Evolutionary conservation across 352 stramenopile genomes (phyloP), one percentile per base, ranked within the genome.

Genomic region (Phytopythium helicoides): DNA sequence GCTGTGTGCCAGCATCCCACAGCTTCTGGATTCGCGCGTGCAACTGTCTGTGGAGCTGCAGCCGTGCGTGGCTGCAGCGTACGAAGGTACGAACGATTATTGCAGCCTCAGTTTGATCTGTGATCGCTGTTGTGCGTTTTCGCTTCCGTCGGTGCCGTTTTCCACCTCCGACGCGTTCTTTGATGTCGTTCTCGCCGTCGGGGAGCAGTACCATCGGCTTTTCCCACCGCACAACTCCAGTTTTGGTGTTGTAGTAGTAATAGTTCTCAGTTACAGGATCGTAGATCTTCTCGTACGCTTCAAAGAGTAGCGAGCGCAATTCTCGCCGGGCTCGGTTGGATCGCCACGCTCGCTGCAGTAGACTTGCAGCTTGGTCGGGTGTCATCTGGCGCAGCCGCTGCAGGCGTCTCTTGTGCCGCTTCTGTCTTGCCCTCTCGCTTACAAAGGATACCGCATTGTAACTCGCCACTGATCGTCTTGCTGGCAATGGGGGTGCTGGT

Each of bases 171-270:
- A 74, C 65, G 0, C 54, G 68, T 35, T 73, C 62, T 31, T 68
- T 70, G 34, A 89, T 55, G 9, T 86, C 76, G n/a, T n/a, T n/a
- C 6, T 51, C 42, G n/a, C 58, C 62, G n/a, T 60, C 57, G 21
- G 34, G 19, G 38, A 57, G 6, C 19, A 90, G 59, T 26, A 89
- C 39, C 46, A 54, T 60, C 15, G 81, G 81, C 33, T 76, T 75
- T 39, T 85, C 73, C 77, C 81, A 92, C 38, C 78, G 79, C 18
- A 87, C 81, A 6, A 64, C 58, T 3, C 79, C 70, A 6, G 74
- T 93, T 25, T 76, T 79, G 28, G 60, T 76, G 71, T 93, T 93
- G 67, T 88, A 81, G 63, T 89, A 93, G 60, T 90, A 93, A 39
- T 62, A 89, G 40, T 85, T 64, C 5, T 76, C 57, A 11, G 73